phyloP scores from a whole-genome alignment of 2,329 filamentous ascomycete species.

The Bimuria novae-zelandiae region DNA sequence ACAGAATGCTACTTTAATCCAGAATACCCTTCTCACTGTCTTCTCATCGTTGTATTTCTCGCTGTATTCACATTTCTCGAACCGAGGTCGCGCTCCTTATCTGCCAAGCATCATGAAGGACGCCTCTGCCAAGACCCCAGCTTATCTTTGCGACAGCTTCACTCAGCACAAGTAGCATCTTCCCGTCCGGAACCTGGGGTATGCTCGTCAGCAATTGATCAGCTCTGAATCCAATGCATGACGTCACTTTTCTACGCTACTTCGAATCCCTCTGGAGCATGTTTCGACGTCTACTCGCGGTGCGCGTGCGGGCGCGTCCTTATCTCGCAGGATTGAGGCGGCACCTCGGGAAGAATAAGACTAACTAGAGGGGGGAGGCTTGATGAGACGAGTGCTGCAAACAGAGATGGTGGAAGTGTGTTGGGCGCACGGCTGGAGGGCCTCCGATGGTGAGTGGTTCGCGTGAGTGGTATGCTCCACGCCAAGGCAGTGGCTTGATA shows the following conservation, averaged over 20 bases:
- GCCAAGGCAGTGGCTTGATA: slow-evolving; percentile 13
- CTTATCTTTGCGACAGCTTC: slow-evolving; percentile 23
- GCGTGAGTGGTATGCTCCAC: neutral
- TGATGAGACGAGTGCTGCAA: too few relatives aligned
- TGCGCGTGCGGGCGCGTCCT: neutral
- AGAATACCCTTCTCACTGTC: too few relatives aligned
- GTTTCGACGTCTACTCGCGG: neutral
- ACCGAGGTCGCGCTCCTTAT: too few relatives aligned
- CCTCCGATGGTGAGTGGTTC: neutral
- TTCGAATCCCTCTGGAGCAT: neutral
- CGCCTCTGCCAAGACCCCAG: slow-evolving; percentile 18
- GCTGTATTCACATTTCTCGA: too few relatives aligned
- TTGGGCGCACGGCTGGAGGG: neutral
- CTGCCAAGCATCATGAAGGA: slow-evolving; percentile 17
- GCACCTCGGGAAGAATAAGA: too few relatives aligned
- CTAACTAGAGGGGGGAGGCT: too few relatives aligned
- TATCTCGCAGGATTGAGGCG: too few relatives aligned
- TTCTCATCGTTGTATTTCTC: too few relatives aligned
- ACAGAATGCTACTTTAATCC: slow-evolving; percentile 3
- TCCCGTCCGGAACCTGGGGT: slow-evolving; percentile 3
- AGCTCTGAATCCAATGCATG: neutral
- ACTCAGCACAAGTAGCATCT: neutral
- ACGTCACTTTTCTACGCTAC: neutral
- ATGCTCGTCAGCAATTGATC: neutral
- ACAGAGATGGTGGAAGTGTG: too few relatives aligned